Percentiles rank a stretch among this genome's conserved stretches.
phyloP scores from a whole-genome alignment of 1,284 basidiomycete genomes.

The Trichosporon sp. region DNA sequence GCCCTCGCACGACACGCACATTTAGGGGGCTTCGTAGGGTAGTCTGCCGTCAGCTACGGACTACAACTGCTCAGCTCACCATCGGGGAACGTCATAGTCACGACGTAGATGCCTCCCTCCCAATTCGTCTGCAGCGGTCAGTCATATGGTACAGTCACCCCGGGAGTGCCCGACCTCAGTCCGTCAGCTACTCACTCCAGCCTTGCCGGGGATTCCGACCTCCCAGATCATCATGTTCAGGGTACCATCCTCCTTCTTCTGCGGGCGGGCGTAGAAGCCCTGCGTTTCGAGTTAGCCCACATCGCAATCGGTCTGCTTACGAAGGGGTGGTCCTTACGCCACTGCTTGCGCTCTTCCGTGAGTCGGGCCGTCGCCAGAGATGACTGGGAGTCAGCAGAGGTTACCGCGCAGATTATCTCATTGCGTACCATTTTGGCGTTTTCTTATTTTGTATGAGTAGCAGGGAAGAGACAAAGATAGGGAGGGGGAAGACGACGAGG shows the following conservation, averaged over 20 bases:
- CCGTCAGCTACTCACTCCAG: slow-evolving; percentile 64
- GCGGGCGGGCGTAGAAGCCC: slow-evolving; percentile 95
- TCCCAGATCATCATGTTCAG: slow-evolving; percentile 99
- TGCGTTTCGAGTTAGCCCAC: slow-evolving; percentile 51
- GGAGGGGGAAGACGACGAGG: background rate
- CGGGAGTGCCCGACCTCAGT: too few relatives aligned
- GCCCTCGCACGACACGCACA: slow-evolving; percentile 38
- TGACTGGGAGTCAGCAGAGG: slow-evolving; percentile 27
- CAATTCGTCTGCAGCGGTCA: slow-evolving; percentile 75
- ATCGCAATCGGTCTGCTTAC: slow-evolving; percentile 62
- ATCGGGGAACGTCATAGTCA: slow-evolving; percentile 92
- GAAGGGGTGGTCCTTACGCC: slow-evolving; percentile 98
- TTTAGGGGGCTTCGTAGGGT: slow-evolving; percentile 56
- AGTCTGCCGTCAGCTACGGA: slow-evolving; percentile 45
- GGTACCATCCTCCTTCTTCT: slow-evolving; percentile 84
- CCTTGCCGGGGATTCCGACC: slow-evolving; percentile 89
- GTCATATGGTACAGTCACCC: slow-evolving; percentile 22
- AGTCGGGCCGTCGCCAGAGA: slow-evolving; percentile 50
- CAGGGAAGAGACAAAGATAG: background rate
- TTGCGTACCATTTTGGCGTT: slow-evolving; percentile 12
- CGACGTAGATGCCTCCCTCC: slow-evolving; percentile 93
- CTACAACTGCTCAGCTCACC: slow-evolving; percentile 63
- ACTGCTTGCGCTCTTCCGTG: slow-evolving; percentile 95
- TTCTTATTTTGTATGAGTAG: slow-evolving; percentile 6
- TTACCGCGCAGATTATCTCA: background rate